Percentiles rank a stretch among this genome's conserved stretches.
Evolutionary conservation across 2,329 filamentous ascomycete species (phyloP).

Genomic region (Colletotrichum filicis): DNA sequence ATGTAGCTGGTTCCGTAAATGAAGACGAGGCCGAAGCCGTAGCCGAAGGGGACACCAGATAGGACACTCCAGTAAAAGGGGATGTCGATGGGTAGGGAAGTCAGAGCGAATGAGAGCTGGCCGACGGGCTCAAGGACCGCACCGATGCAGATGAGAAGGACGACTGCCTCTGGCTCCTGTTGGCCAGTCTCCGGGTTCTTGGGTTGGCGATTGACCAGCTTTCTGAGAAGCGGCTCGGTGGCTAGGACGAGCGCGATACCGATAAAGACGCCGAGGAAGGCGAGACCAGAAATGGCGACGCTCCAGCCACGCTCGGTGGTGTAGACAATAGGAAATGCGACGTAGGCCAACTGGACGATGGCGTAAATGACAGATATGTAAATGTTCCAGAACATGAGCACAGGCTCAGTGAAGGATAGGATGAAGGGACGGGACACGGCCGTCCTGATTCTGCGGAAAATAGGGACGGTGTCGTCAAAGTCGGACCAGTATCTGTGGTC

Average conservation of each 20-base stretch:
- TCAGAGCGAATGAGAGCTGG: conserved; percentile 74
- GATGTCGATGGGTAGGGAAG: conserved; percentile 66
- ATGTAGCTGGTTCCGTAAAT: conserved; percentile 75
- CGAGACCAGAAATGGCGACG: conserved; percentile 65
- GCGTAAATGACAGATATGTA: conserved; percentile 73
- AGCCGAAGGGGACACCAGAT: conserved; percentile 71
- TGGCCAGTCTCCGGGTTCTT: conserved; percentile 68
- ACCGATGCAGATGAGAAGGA: conserved; percentile 71
- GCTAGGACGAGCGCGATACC: conserved; percentile 44
- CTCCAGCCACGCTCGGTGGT: conserved; percentile 66
- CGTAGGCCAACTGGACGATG: conserved; percentile 73
- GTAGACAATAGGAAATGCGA: conserved; percentile 73
- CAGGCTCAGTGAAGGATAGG: conserved; percentile 71
- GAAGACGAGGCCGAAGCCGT: conserved; percentile 71
- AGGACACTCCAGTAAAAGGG: conserved; percentile 72
- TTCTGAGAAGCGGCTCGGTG: conserved; percentile 53
- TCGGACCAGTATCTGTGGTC: conserved; percentile 64
- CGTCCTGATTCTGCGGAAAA: conserved; percentile 64
- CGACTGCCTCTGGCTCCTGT: conserved; percentile 70
- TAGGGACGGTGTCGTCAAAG: conserved; percentile 67
- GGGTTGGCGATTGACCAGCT: conserved; percentile 68
- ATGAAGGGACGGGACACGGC: conserved; percentile 70
- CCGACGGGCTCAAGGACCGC: conserved; percentile 68
- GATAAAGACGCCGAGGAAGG: conserved; percentile 32
- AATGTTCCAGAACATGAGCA: conserved; percentile 61